Evolutionary conservation across 1,284 basidiomycete genomes (phyloP).

Genomic region (Anthracocystis walkeri): DNA sequence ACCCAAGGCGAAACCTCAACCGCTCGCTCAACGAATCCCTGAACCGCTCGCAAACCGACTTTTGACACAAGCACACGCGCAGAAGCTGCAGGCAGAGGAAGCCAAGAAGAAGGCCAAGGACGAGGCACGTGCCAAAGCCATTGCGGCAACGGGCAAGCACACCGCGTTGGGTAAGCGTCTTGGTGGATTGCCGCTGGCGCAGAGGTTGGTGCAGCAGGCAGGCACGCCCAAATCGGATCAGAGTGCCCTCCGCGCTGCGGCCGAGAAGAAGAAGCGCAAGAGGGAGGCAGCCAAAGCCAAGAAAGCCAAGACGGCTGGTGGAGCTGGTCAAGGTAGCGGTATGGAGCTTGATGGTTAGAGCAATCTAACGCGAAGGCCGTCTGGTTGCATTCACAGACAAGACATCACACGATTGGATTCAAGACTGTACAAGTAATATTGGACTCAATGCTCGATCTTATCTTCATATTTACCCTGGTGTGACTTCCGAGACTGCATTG

Average conservation of each 20-base stretch:
- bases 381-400: no score
- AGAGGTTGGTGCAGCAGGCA: slow-evolving; percentile 44
- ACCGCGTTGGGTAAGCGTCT: slow-evolving; percentile 41
- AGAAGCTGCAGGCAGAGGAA: slow-evolving; percentile 47
- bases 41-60: slow-evolving; percentile 51
- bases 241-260: slow-evolving; percentile 34
- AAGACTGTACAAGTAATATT: no score
- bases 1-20: slow-evolving; percentile 30
- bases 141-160: slow-evolving; percentile 39
- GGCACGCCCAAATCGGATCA: slow-evolving; percentile 47
- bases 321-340: not conserved
- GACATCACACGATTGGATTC: no score
- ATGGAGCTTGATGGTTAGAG: slow-evolving; percentile 46
- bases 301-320: slow-evolving; percentile 18
- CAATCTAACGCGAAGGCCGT: no score
- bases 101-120: slow-evolving; percentile 47
- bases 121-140: slow-evolving; percentile 35
- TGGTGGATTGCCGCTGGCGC: slow-evolving; percentile 44
- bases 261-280: slow-evolving; percentile 49
- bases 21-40: slow-evolving; percentile 38
- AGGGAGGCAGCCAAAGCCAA: slow-evolving; percentile 35
- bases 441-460: no score
- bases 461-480: no score
- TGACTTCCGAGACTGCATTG: not conserved
- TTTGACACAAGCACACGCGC: slow-evolving; percentile 46